phyloP scores from a whole-genome alignment of 2,329 filamentous ascomycete species.

The Trichoderma endophyticum region DNA sequence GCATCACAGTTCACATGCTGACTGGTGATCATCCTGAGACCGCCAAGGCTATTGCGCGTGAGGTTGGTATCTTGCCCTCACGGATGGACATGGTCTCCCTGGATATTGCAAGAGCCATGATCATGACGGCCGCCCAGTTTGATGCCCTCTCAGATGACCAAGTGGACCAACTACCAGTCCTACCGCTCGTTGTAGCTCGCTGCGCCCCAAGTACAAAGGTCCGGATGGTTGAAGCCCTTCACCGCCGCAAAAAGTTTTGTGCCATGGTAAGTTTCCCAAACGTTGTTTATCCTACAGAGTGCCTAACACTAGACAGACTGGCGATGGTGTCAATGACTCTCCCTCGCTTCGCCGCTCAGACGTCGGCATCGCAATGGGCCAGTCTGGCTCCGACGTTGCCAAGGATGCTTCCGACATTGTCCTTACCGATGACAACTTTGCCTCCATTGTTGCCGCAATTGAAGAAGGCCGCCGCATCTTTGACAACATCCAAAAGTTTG shows the following conservation, averaged over 20 bases:
- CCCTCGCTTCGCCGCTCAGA: background rate
- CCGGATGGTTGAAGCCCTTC: background rate
- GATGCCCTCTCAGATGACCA: background rate
- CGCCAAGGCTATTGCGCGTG: background rate
- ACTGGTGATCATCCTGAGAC: background rate
- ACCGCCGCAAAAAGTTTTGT: background rate
- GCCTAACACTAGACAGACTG: background rate
- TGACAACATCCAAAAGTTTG: conserved; percentile 72
- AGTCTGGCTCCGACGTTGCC: conserved; percentile 66
- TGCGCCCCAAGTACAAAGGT: background rate
- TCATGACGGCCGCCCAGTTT: background rate
- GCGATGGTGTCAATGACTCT: background rate
- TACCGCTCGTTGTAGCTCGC: background rate
- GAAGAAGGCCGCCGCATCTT: conserved; percentile 69
- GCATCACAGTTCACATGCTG: background rate
- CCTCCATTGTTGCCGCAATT: conserved; percentile 67
- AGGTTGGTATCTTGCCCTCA: background rate
- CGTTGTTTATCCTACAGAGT: no score
- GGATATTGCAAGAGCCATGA: background rate
- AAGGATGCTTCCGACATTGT: conserved; percentile 68
- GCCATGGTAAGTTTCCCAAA: background rate
- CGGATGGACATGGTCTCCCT: background rate
- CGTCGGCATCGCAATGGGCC: conserved; percentile 41
- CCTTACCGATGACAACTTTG: conserved; percentile 70
- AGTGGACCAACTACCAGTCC: background rate